Evolutionary conservation across 345 rosid species (phyloP).

Genomic region (Syzygium grande): DNA sequence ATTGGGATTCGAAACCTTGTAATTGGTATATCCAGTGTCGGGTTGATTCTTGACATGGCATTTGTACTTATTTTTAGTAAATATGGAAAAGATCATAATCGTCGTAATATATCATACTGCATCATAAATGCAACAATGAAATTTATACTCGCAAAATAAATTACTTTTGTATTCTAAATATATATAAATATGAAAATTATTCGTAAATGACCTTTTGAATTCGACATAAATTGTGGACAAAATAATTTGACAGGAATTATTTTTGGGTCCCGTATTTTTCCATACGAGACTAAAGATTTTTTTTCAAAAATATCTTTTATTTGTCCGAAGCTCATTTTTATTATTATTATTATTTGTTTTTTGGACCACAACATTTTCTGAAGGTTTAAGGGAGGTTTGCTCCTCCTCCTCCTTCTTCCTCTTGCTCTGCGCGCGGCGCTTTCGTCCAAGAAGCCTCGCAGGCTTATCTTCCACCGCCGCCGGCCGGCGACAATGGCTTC

Average conservation of each 20-base stretch:
- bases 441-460: neutral
- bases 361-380: neutral
- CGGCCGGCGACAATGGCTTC: slow-evolving; percentile 1
- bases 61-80: neutral
- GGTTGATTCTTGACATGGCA: fast-evolving
- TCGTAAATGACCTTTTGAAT: neutral
- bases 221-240: too few species aligned
- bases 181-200: neutral
- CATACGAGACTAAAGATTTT: neutral
- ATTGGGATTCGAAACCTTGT: too few species aligned
- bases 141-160: neutral
- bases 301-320: neutral
- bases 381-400: slow-evolving; percentile 10
- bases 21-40: neutral
- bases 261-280: neutral
- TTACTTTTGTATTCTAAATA: too few species aligned
- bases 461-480: neutral
- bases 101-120: fast-evolving
- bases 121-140: neutral
- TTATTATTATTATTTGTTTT: neutral
- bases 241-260: neutral
- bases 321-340: neutral
- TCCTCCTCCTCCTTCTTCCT: neutral
- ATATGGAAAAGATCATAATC: neutral
- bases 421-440: neutral